phyloP scores from a whole-genome alignment of 2,329 filamentous ascomycete species.

The Exophiala viscosa region DNA sequence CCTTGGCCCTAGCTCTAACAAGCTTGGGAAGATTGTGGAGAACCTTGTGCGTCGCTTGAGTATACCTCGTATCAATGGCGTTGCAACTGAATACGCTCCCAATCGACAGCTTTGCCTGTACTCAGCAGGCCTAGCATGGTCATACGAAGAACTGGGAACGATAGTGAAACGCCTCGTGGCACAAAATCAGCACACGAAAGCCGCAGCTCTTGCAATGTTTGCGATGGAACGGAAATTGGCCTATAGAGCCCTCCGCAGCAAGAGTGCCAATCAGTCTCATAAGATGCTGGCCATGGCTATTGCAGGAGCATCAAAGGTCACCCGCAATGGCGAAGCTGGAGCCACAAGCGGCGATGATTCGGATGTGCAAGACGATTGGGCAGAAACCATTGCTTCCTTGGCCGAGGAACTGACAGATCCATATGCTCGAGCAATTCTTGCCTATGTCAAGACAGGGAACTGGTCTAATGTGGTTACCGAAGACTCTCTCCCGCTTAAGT shows the following conservation, averaged over 20 bases:
- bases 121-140: conserved; percentile 57
- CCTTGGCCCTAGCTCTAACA: conserved; percentile 18
- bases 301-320: conserved; percentile 39
- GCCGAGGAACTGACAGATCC: conserved; percentile 60
- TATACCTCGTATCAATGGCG: conserved; percentile 50
- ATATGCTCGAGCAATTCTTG: conserved; percentile 59
- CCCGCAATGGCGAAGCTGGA: not conserved
- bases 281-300: conserved; percentile 55
- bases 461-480: conserved; percentile 59
- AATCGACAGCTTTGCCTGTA: conserved; percentile 59
- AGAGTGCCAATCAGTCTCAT: conserved; percentile 52
- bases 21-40: conserved; percentile 41
- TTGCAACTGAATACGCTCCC: conserved; percentile 50
- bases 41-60: conserved; percentile 50
- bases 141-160: conserved; percentile 48
- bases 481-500: conserved; percentile 55
- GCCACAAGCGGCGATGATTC: conserved; percentile 17
- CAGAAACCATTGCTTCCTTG: conserved; percentile 60
- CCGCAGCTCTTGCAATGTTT: conserved; percentile 60
- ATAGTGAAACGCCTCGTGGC: conserved; percentile 50
- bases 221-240: conserved; percentile 58
- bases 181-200: conserved; percentile 57
- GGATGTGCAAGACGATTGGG: conserved; percentile 53
- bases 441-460: conserved; percentile 57
- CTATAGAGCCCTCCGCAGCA: conserved; percentile 53